A percentile compares a stretch with the other conserved stretches of the same genome.
phyloP scores from a whole-genome alignment of 768 basidiomycete genomes.

The Suillus variegatus region DNA sequence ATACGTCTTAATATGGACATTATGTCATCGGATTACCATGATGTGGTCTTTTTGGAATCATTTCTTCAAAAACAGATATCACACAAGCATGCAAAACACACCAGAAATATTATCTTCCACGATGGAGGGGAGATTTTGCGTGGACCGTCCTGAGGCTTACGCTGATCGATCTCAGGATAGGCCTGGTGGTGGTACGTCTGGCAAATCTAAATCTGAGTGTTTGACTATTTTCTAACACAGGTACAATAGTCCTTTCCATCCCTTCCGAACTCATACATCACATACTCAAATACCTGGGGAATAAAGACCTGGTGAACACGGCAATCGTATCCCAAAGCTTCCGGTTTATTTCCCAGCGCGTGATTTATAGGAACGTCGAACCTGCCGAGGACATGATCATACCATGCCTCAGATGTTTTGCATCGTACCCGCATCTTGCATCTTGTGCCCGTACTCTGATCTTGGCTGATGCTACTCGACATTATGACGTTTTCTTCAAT shows the following conservation, averaged over 20 bases:
- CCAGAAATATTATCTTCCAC: background rate
- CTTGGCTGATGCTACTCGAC: conserved; percentile 10
- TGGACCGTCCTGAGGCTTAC: background rate
- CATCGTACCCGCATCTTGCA: conserved; percentile 12
- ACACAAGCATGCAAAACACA: background rate
- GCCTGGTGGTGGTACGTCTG: background rate
- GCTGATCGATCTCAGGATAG: background rate
- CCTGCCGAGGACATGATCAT: conserved; percentile 7
- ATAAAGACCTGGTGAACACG: conserved; percentile 9
- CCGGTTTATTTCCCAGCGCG: conserved; percentile 9
- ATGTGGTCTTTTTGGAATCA: background rate
- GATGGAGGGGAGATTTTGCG: background rate
- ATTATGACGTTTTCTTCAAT: conserved; percentile 2
- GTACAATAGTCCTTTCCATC: conserved; percentile 2
- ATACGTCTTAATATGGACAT: background rate
- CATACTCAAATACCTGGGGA: conserved; percentile 9
- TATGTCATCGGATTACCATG: background rate
- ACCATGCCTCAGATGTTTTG: conserved; percentile 15
- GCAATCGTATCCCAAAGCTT: conserved; percentile 6
- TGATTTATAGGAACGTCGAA: conserved; percentile 13
- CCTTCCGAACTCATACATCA: conserved; percentile 15
- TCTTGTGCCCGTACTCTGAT: conserved; percentile 10
- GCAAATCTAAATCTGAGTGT: background rate
- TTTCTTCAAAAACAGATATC: background rate
- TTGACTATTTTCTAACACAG: background rate